Evolutionary conservation across 2,329 filamentous ascomycete species (phyloP), one percentile per base, ranked within the genome.

Genomic region (Aureobasidium sp.): DNA sequence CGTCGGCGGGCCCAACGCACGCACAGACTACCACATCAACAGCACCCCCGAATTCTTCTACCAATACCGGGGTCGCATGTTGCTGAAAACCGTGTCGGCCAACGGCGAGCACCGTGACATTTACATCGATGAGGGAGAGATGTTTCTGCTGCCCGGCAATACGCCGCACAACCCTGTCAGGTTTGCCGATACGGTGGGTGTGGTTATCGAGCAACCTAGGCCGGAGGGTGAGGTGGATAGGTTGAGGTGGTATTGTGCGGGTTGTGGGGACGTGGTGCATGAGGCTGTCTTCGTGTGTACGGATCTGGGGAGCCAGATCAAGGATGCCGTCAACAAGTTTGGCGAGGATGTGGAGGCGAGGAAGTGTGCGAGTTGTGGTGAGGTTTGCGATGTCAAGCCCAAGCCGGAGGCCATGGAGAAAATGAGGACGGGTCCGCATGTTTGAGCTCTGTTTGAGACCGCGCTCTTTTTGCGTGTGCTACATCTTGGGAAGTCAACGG

Each of bases 1-100:
- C 68, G 92, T 99, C 64, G 94, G 94, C 71, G 94, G 94, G 13
- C 94, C 94, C 69, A 97, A 97, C 74, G 90, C 90, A 63, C 86
- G 94, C 65, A 96, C 92, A 60, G 94, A 97, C 80, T 99, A 96
- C 80, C 94, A 97, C 81, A 93, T 97, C 82, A 97, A 97, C 80
- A 79, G 85, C 68, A 97, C 93, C 0, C 86, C 94, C 13, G 94
- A 97, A 75, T 97, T 92, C 87, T 99, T 97, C 84, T 97, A 94
- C 81, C 93, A 97, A 75, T 85, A 96, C 82, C 86, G 86, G 69
- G 94, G 94, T 66, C 86, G 87, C 66, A 96, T 97, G 93, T 80
- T 94, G 61, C 87, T 99, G 67, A 95, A 95, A 73, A 88, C 94
- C 17, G 89, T 96, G 64, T 90, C 96, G 70, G 27, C 38, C 15